A percentile compares a stretch with the other conserved stretches of the same genome.
Conservation (phyloP, 768 basidiomycete genomes). For the Trametes gibbosa region DNA sequence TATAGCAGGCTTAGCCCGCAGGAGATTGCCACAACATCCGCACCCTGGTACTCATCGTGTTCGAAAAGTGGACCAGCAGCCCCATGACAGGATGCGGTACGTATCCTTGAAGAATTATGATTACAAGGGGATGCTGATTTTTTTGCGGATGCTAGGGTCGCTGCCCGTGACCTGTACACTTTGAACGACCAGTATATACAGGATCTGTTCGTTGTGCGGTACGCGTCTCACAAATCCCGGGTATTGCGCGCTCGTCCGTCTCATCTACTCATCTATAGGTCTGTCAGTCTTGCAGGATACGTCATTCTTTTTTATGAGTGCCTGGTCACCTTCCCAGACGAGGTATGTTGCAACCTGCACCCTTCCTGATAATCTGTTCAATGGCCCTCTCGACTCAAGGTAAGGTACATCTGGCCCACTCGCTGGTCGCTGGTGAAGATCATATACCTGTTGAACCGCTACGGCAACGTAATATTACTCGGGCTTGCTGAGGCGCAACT, state of each 20-base stretch:
- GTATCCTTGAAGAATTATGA: background rate
- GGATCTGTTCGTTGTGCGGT: slow-evolving; percentile 13
- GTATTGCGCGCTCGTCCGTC: background rate
- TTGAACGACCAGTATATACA: slow-evolving; percentile 8
- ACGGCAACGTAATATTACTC: slow-evolving; percentile 12
- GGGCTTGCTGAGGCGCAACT: slow-evolving; percentile 4
- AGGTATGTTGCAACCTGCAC: background rate
- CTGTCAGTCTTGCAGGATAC: slow-evolving; percentile 8
- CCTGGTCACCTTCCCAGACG: slow-evolving; percentile 6
- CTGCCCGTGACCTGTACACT: slow-evolving; percentile 1
- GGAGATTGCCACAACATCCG: background rate
- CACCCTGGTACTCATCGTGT: background rate
- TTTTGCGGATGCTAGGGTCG: background rate
- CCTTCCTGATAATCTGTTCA: no score
- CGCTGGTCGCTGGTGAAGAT: slow-evolving; percentile 17
- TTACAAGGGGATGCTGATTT: no score
- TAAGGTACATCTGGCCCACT: slow-evolving; percentile 18
- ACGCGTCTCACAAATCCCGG: background rate
- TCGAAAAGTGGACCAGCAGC: background rate
- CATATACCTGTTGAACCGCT: slow-evolving; percentile 19
- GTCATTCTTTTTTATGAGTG: slow-evolving; percentile 12
- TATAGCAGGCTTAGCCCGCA: background rate
- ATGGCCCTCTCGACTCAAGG: background rate
- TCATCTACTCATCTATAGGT: background rate
- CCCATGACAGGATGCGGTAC: background rate